Conservation (phyloP, 2,329 filamentous ascomycete genomes). For the Escovopsis sp. region DNA sequence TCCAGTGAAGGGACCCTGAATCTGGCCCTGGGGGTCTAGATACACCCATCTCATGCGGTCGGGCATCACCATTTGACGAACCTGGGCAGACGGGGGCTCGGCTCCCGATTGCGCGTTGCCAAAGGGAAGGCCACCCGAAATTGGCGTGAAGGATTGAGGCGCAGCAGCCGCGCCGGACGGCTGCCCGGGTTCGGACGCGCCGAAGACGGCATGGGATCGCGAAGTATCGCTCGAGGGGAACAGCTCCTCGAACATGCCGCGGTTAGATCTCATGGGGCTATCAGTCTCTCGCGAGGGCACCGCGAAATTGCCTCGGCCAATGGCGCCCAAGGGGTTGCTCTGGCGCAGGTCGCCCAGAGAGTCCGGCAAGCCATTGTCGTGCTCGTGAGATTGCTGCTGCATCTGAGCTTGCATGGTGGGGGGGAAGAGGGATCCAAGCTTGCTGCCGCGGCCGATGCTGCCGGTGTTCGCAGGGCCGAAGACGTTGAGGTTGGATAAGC, state of each 20-base stretch:
- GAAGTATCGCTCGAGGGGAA: slow-evolving; percentile 25
- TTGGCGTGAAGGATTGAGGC: slow-evolving; percentile 22
- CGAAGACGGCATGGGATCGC: slow-evolving; percentile 22
- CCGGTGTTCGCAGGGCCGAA: slow-evolving; percentile 52
- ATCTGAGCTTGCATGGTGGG: slow-evolving; percentile 83
- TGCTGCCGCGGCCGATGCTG: slow-evolving; percentile 62
- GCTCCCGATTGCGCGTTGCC: slow-evolving; percentile 20
- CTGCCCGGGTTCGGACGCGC: slow-evolving; percentile 23
- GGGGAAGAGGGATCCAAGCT: slow-evolving; percentile 77
- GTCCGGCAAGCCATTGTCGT: slow-evolving; percentile 44
- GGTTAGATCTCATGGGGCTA: slow-evolving; percentile 41
- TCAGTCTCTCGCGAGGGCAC: slow-evolving; percentile 41
- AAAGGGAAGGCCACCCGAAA: slow-evolving; percentile 21
- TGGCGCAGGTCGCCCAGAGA: slow-evolving; percentile 45
- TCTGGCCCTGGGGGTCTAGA: slow-evolving; percentile 79
- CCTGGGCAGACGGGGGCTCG: slow-evolving; percentile 48
- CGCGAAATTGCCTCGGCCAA: slow-evolving; percentile 47
- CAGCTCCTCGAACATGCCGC: slow-evolving; percentile 41
- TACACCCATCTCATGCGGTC: slow-evolving; percentile 99
- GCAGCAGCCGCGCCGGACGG: slow-evolving; percentile 17
- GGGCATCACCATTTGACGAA: slow-evolving; percentile 95
- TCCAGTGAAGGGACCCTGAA: slow-evolving; percentile 89
- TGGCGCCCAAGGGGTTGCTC: slow-evolving; percentile 48
- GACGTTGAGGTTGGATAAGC: slow-evolving; percentile 52
- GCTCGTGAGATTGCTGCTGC: slow-evolving; percentile 47